Base-by-base conservation (phyloP, 2,329 filamentous ascomycete genomes). In the Scedosporium aurantiacum region DNA sequence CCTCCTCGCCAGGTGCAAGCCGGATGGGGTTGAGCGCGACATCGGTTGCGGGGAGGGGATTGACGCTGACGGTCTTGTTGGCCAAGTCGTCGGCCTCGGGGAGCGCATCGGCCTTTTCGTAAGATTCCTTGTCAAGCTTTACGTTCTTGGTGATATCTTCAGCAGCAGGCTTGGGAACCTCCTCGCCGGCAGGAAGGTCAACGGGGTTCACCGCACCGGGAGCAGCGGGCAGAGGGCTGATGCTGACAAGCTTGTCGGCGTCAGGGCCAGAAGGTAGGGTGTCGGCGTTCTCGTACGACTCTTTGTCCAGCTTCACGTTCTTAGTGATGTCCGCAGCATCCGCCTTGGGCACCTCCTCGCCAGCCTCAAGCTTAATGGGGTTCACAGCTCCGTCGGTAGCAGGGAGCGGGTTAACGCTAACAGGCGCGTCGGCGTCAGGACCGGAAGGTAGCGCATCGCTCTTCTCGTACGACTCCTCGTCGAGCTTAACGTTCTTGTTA, bases 401-500 rank as follows among this genome's bases (percentile, higher is more conserved):
- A 25, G 86, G 85, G 41, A 88, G 74, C 25, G 86, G 85, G 68
- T 82, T 80, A 66, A 87, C 73, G 68, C 78, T 74, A 70, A 90
- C 74, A 61, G 78, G 73, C 71, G 83, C 78, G 65, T 58, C 40
- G 14, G 60, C 47, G 16, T 62, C 55, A 23, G 37, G 32, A 3
- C 32, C 28, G 12, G n/a, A 25, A 47, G 62, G 61, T 50, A 86
- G 73, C 62, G 85, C 82, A 69, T 88, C 88, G 65, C 86, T 85
- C 73, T 89, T 89, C 72, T 95, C 88, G 74, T 97, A 97, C 1
- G 90, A 93, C 67, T 86, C 89, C 73, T 91, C 82, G 71, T 96
- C 92, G 23, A 90, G 82, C 68, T 86, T 84, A 69, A 96, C 82
- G 58, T 91, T 87, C 63, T 78, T 77, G 71, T 90, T 87, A 67